phyloP scores from a whole-genome alignment of 768 basidiomycete species.

The Saitozyma sp. region DNA sequence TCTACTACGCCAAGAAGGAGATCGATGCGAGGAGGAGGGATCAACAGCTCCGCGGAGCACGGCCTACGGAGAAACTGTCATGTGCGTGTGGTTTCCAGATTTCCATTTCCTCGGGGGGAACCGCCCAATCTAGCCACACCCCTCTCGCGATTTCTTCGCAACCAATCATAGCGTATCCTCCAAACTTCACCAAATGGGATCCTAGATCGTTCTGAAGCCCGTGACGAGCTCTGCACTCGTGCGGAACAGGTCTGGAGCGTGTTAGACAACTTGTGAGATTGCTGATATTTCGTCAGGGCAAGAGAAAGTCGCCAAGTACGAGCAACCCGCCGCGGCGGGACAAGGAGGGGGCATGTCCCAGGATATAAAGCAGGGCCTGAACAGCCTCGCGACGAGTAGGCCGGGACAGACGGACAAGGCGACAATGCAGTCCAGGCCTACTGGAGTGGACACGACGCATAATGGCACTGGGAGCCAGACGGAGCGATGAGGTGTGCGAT shows the following conservation, averaged over 20 bases:
- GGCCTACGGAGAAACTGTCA: conserved; percentile 27
- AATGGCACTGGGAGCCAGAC: conserved; percentile 3
- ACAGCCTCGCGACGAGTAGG: neutral
- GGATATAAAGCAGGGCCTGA: no score
- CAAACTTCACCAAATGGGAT: neutral
- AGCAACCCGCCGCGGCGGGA: conserved; percentile 1
- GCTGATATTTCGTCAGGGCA: conserved; percentile 12
- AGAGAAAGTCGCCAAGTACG: conserved; percentile 13
- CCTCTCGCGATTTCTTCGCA: neutral
- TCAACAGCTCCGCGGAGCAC: conserved; percentile 15
- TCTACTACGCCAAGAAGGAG: conserved; percentile 34
- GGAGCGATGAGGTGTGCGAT: no score
- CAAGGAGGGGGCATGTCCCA: neutral
- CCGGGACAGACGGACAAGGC: neutral
- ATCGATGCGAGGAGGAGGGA: conserved; percentile 28
- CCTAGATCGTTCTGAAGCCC: neutral
- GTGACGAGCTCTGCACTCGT: neutral
- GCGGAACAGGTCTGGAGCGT: neutral
- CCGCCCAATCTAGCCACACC: neutral
- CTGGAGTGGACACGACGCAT: conserved; percentile 16
- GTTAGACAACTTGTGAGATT: neutral
- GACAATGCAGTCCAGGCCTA: conserved; percentile 13
- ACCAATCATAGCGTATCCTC: neutral
- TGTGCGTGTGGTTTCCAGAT: conserved; percentile 20
- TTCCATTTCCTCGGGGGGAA: neutral